These are phyloP conservation scores for Turritis glabra DNA, from an alignment of 345 rosid genomes.

Conservation along the genomic window DNA sequence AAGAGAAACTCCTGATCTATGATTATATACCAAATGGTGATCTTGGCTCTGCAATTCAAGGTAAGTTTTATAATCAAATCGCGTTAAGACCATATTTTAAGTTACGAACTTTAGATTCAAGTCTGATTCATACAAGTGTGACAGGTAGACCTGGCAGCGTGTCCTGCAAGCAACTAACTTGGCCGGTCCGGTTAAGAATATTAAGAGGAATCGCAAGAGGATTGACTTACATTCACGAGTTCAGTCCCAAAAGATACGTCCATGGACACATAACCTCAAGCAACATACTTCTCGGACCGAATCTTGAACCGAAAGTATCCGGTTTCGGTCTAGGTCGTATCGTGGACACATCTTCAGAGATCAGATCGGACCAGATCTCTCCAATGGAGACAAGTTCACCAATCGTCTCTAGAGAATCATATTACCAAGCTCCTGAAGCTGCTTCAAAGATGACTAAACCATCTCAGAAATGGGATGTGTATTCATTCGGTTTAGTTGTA, in stretches of 20 bases:
- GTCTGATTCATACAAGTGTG: background rate
- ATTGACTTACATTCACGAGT: conserved; percentile 70
- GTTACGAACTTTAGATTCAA: background rate
- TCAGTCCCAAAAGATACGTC: conserved; percentile 71
- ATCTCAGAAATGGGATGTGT: conserved; percentile 95
- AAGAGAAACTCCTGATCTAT: conserved; percentile 86
- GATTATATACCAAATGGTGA: conserved; percentile 75
- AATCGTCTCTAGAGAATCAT: conserved; percentile 37
- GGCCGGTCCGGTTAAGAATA: conserved; percentile 67
- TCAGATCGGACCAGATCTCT: conserved; percentile 53
- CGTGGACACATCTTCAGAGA: conserved; percentile 54
- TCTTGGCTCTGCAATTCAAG: conserved; percentile 81
- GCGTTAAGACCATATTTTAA: background rate
- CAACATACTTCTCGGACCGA: conserved; percentile 73
- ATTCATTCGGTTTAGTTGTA: conserved; percentile 81
- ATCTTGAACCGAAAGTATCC: conserved; percentile 71
- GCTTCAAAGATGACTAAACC: conserved; percentile 61
- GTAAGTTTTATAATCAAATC: conserved; percentile 43
- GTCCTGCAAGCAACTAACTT: conserved; percentile 58
- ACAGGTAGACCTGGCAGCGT: conserved; percentile 67
- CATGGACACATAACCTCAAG: conserved; percentile 84
- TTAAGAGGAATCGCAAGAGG: conserved; percentile 80
- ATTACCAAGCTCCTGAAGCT: conserved; percentile 85
- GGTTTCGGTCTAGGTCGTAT: conserved; percentile 83
- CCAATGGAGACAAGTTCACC: conserved; percentile 54